Percentiles rank a stretch among this genome's conserved stretches.
These are phyloP conservation scores for Quercus tomentella DNA, from an alignment of 331 rosid genomes.

Conservation along the genomic window DNA sequence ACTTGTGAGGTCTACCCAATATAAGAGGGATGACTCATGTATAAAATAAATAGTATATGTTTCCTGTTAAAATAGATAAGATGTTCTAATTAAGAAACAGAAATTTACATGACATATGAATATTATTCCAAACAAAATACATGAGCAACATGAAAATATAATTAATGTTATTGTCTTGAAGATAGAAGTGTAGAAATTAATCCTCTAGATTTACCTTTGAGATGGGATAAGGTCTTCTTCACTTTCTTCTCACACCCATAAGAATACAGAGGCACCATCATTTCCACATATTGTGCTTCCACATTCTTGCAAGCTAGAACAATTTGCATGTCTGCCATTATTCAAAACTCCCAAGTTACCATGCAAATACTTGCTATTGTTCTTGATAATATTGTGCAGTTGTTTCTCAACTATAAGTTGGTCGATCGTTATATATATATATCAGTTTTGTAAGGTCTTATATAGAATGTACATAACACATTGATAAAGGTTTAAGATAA, in stretches of 20 bases:
- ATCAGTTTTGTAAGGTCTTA: constrained; percentile 8
- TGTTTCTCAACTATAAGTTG: constrained; percentile 4
- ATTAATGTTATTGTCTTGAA: not conserved
- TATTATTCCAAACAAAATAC: not conserved
- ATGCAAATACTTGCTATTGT: not conserved
- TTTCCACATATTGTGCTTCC: constrained; percentile 84
- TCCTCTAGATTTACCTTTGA: constrained; percentile 50
- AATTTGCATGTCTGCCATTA: constrained; percentile 74
- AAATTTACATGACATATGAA: not conserved
- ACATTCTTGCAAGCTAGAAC: constrained; percentile 59
- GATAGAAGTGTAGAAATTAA: not conserved
- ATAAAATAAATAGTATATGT: too few species aligned
- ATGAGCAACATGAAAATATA: too few species aligned
- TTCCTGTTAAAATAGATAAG: not conserved
- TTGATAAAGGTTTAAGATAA: constrained; percentile 11
- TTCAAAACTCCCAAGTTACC: not conserved
- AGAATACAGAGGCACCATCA: constrained; percentile 91
- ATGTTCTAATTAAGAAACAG: not conserved
- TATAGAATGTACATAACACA: constrained; percentile 18
- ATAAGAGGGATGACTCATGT: too few species aligned
- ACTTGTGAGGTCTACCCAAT: too few species aligned
- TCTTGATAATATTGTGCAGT: not conserved
- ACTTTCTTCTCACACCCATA: constrained; percentile 85
- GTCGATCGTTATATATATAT: constrained; percentile 5
- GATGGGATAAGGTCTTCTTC: constrained; percentile 62